phyloP scores from a whole-genome alignment of 495 filamentous ascomycete species.

The Bryoglossum gracile region DNA sequence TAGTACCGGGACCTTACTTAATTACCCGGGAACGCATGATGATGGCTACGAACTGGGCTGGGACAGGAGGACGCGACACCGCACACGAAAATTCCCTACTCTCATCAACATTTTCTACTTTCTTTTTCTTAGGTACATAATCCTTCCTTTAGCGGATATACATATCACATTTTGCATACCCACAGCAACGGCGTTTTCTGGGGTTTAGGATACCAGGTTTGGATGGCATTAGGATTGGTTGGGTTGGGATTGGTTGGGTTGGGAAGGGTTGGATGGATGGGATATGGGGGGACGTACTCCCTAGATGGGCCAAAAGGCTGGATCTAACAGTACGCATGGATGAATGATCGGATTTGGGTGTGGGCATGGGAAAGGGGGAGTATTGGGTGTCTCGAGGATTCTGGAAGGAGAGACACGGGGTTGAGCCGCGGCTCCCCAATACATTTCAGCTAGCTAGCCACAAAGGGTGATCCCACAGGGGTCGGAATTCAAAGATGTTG shows the following conservation, averaged over 20 bases:
- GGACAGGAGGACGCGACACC: neutral
- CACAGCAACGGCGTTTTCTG: constrained; percentile 22
- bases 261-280: neutral
- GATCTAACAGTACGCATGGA: too few relatives aligned
- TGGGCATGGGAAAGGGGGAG: neutral
- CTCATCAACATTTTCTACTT: neutral
- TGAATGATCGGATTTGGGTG: constrained; percentile 17
- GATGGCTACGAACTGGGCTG: neutral
- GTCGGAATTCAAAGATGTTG: too few relatives aligned
- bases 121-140: neutral
- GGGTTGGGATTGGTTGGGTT: constrained; percentile 8
- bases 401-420: constrained; percentile 16
- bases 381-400: constrained; percentile 14
- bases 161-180: constrained; percentile 9
- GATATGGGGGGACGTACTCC: constrained; percentile 3
- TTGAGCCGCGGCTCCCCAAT: too few relatives aligned
- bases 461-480: too few relatives aligned
- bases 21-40: neutral
- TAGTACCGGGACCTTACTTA: too few relatives aligned
- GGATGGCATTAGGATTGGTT: too few relatives aligned
- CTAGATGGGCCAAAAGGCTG: constrained; percentile 18
- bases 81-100: constrained; percentile 9
- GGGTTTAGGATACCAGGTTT: too few relatives aligned
- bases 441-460: too few relatives aligned
- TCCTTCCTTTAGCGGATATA: constrained; percentile 1